These are phyloP conservation scores for Citrus sp. DNA, from an alignment of 345 rosid genomes.

Conservation along the genomic window DNA sequence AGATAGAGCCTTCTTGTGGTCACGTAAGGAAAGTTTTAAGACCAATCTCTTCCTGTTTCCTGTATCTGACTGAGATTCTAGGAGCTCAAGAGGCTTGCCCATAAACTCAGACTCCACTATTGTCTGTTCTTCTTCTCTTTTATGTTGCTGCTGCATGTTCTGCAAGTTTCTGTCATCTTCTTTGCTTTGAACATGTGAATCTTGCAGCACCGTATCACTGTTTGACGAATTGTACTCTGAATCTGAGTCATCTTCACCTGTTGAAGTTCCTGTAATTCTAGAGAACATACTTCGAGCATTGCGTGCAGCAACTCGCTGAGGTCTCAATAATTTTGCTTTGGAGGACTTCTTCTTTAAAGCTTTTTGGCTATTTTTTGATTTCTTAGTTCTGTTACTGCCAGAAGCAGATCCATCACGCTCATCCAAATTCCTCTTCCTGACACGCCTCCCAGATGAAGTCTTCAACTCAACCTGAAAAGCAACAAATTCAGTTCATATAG, in stretches of 20 bases:
- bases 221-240: constrained; percentile 55
- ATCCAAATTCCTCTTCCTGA: constrained; percentile 69
- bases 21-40: constrained; percentile 64
- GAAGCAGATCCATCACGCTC: constrained; percentile 52
- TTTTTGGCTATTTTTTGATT: constrained; percentile 47
- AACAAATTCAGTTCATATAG: constrained; percentile 23
- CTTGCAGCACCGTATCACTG: constrained; percentile 36
- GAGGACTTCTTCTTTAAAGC: constrained; percentile 57
- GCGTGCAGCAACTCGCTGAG: constrained; percentile 91
- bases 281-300: constrained; percentile 85
- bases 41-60: constrained; percentile 69
- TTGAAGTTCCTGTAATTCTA: constrained; percentile 73
- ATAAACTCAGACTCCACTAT: constrained; percentile 18
- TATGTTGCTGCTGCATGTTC: constrained; percentile 30
- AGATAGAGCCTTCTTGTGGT: constrained; percentile 49
- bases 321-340: constrained; percentile 64
- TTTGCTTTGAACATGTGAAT: constrained; percentile 30
- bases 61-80: constrained; percentile 44
- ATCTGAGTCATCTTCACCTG: constrained; percentile 54
- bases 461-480: constrained; percentile 58
- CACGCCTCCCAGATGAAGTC: constrained; percentile 69
- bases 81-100: constrained; percentile 34
- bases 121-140: constrained; percentile 21
- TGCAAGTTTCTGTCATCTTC: constrained; percentile 42
- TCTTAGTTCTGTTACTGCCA: constrained; percentile 45